phyloP scores from a whole-genome alignment of 2,329 filamentous ascomycete genomes.

The Dactylellina sp. region DNA sequence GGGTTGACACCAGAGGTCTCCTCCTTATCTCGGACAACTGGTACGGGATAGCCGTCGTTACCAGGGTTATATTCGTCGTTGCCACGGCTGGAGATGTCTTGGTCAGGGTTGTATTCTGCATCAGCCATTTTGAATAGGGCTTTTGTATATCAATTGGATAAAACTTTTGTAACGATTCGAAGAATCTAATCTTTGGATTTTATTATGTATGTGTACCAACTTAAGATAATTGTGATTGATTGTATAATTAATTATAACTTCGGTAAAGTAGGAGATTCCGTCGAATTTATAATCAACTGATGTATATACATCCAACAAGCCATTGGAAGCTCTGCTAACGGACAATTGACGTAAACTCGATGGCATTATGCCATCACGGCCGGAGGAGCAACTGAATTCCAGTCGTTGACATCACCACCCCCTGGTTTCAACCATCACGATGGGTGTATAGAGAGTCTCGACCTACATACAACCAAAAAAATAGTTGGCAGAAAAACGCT shows the following conservation, averaged over 20 bases:
- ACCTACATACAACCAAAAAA: no score
- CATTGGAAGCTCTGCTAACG: no score
- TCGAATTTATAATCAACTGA: neutral
- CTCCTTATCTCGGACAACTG: slow-evolving; percentile 3
- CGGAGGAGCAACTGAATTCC: no score
- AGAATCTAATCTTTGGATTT: no score
- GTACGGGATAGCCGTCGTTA: slow-evolving; percentile 10
- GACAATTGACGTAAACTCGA: neutral
- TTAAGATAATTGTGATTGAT: no score
- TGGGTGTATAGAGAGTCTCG: neutral
- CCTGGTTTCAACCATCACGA: neutral
- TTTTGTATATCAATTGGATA: neutral
- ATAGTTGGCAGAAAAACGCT: slow-evolving; percentile 10
- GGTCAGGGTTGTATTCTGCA: slow-evolving; percentile 10
- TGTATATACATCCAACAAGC: neutral
- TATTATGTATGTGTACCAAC: no score
- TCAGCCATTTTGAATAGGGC: slow-evolving; percentile 22
- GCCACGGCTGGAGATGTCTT: neutral
- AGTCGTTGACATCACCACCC: slow-evolving; percentile 1
- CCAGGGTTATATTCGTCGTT: slow-evolving; percentile 7
- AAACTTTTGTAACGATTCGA: neutral
- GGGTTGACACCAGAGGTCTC: slow-evolving; percentile 18
- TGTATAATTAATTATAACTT: no score
- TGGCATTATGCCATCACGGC: no score
- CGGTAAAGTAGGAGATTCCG: neutral